Conservation (phyloP, 148 eudicot species). For the Agrostemma githago region DNA sequence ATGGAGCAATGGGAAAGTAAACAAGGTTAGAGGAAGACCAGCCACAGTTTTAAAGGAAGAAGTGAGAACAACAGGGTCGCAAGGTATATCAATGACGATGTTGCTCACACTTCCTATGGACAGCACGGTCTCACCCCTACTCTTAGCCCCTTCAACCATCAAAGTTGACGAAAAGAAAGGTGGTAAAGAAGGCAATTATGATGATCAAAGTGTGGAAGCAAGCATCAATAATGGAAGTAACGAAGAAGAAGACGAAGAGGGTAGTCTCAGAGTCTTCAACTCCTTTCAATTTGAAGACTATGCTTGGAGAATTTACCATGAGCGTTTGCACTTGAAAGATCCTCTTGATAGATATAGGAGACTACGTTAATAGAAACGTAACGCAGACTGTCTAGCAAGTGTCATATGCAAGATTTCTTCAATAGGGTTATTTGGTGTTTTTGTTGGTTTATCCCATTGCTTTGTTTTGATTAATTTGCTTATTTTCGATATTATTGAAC, state of each 20-base stretch:
- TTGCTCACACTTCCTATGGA: conserved; percentile 64
- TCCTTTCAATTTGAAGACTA: conserved; percentile 72
- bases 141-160: neutral
- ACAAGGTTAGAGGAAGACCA: conserved; percentile 80
- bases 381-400: neutral
- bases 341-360: conserved; percentile 63
- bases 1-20: conserved; percentile 86
- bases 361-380: neutral
- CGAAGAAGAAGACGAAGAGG: neutral
- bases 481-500: neutral
- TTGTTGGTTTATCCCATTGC: neutral
- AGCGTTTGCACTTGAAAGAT: conserved; percentile 57
- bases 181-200: neutral
- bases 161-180: neutral
- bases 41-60: conserved; percentile 9
- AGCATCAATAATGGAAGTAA: neutral
- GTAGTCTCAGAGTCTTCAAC: conserved; percentile 29
- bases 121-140: conserved; percentile 51
- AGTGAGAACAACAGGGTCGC: conserved; percentile 3
- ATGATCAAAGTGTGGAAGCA: neutral
- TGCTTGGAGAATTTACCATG: conserved; percentile 81
- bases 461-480: conserved; percentile 1
- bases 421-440: neutral
- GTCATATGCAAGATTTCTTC: neutral
- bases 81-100: conserved; percentile 53